Evolutionary conservation across 2,329 filamentous ascomycete species (phyloP), one percentile per base, ranked within the genome.

Genomic region (Hymenoscyphus linearis): DNA sequence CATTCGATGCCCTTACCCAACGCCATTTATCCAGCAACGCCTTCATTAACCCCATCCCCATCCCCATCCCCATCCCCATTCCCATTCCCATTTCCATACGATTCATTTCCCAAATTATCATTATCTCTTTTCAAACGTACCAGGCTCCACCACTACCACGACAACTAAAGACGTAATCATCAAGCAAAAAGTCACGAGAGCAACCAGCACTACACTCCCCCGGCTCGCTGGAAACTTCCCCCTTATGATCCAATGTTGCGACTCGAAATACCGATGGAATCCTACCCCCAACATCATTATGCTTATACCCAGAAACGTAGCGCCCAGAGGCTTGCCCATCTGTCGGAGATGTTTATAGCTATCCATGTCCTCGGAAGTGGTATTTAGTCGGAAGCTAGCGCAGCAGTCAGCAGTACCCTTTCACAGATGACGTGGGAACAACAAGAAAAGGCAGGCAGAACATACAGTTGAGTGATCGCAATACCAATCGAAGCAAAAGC

Each of bases 401-500:
- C 12, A 14, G n/a, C 25, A 18, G 26, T 47, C 36, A 34, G 44
- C 18, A 40, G 22, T 12, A 12, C 12, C 40, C 40, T 25, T 3
- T 4, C 27, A 1, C 2, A 31, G 27, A 31, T 6, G 4, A 31
- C 2, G 27, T 1, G 27, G 27, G 10, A 26, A 18, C 14, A 18
- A 12, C 25, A 34, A n/a, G 14, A n/a, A 34, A 31, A 31, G 16
- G 52, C 12, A 18, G 37, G 18, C 16, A 22, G 4, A 13, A 61
- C 60, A 16, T 68, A 67, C 64, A 95, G 47, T 73, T 95, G 90
- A 1, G 90, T 93, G 47, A 95, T 83, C 52, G 89, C 90, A 62
- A 95, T 89, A 61, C 90, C 90, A 67, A 95, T 93, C 36, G 84
- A 89, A 12, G 90, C 89, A 70, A 95, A 95, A 26, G 88, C 86